Conservation (phyloP, 352 stramenopile genomes). For the Salisapilia sapeloensis region DNA sequence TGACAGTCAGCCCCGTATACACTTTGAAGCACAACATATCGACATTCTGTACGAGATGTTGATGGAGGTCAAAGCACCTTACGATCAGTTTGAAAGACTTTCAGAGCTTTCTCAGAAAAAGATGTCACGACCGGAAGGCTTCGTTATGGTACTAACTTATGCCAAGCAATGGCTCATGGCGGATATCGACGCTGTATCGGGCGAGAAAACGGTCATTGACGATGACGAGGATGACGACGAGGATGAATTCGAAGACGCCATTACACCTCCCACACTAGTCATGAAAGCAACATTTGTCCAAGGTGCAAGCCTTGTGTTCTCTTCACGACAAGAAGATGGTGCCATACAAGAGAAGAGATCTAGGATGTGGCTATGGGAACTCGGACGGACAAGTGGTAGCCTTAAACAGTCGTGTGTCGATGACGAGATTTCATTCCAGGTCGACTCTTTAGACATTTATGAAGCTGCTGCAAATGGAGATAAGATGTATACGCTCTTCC, state of each 20-base stretch:
- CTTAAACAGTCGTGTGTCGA: conserved; percentile 76
- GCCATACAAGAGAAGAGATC: conserved; percentile 1
- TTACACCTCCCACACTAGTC: conserved; percentile 65
- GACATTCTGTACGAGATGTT: conserved; percentile 76
- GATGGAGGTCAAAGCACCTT: conserved; percentile 74
- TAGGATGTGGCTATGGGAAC: conserved; percentile 32
- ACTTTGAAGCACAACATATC: conserved; percentile 63
- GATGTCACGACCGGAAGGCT: conserved; percentile 59
- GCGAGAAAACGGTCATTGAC: conserved; percentile 18
- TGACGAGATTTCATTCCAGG: conserved; percentile 48
- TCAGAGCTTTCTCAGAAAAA: conserved; percentile 50
- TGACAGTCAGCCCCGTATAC: conserved; percentile 29
- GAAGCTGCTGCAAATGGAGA: conserved; percentile 7
- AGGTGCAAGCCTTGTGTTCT: conserved; percentile 35
- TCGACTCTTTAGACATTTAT: conserved; percentile 40
- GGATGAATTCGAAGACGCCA: conserved; percentile 77
- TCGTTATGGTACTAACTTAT: conserved; percentile 72
- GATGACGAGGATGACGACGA: conserved; percentile 56
- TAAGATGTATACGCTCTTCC: conserved; percentile 7
- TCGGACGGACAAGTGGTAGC: conserved; percentile 23
- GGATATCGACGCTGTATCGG: conserved; percentile 53
- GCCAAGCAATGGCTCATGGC: conserved; percentile 73
- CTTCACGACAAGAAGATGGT: conserved; percentile 9
- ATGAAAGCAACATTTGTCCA: conserved; percentile 22
- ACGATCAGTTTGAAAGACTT: conserved; percentile 70